phyloP scores from a whole-genome alignment of 2,329 filamentous ascomycete genomes.

The Septoria petroselini region DNA sequence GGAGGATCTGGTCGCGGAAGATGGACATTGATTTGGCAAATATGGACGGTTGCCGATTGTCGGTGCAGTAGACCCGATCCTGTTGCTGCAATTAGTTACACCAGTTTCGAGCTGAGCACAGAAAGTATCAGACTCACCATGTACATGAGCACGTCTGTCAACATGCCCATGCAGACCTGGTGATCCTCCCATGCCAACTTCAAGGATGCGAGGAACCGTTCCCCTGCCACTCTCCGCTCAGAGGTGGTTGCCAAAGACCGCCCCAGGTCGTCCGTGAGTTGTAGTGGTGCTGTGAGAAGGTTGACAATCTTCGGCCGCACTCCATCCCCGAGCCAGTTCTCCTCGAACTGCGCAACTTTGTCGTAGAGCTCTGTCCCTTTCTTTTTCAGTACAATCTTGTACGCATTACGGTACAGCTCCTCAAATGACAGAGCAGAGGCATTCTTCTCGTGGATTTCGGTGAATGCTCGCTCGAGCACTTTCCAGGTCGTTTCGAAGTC shows the following conservation, averaged over 20 bases:
- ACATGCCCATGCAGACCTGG: conserved; percentile 92
- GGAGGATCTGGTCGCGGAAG: conserved; percentile 82
- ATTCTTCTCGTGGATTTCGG: conserved; percentile 88
- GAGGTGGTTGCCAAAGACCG: conserved; percentile 59
- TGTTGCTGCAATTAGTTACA: conserved; percentile 37
- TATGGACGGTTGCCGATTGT: conserved; percentile 71
- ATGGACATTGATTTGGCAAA: conserved; percentile 81
- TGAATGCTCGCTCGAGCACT: conserved; percentile 70
- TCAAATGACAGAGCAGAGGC: conserved; percentile 90
- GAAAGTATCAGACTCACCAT: conserved; percentile 57
- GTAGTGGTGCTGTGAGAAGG: conserved; percentile 67
- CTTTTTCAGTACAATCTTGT: conserved; percentile 89
- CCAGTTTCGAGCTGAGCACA: conserved; percentile 1
- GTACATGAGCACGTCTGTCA: conserved; percentile 90
- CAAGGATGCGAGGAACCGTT: conserved; percentile 74
- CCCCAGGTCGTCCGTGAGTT: conserved; percentile 46
- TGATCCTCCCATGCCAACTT: conserved; percentile 84
- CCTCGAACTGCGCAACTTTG: conserved; percentile 75
- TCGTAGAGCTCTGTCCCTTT: conserved; percentile 79
- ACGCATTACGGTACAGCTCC: conserved; percentile 87
- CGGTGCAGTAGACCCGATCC: conserved; percentile 78
- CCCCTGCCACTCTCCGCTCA: conserved; percentile 75
- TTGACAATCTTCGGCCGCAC: conserved; percentile 69
- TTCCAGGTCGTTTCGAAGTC: conserved; percentile 88
- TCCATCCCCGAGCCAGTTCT: conserved; percentile 70